Base-by-base conservation (phyloP, 2,329 filamentous ascomycete species). In the Helotiales sp. region DNA sequence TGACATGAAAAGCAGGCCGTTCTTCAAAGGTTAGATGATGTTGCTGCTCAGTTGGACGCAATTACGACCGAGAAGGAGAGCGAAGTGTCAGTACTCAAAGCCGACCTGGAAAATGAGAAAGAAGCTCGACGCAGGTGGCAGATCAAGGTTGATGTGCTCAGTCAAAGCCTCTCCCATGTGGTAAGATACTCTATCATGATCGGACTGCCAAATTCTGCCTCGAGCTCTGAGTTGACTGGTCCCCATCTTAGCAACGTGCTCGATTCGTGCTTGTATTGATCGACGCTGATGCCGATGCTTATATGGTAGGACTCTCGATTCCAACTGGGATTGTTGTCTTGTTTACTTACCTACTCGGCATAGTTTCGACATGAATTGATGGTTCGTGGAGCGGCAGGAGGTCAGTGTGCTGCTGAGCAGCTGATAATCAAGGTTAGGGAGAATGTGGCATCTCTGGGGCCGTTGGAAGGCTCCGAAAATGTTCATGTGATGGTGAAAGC, bases 401-500 rank as follows among this genome's bases (percentile, higher is more conserved):
- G 60, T 7, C 31, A 55, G 29, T 40, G 30, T 27, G 60, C 60
- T 6, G 60, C 60, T 4, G 38, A 53, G 24, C 27, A 46, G 13
- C 53, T 62, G 19, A 50, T 52, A 44, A 48, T 15, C 12, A 62
- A 57, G 34, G 54, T 58, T 9, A 36, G 57, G 48, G 51, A 59
- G 46, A 31, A 62, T 34, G 30, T 59, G 15, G 5, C 27, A 13
- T 50, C 57, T 40, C 33, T 55, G 2, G 53, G 44, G 15, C 25
- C 31, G 4, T 2, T 59, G 22, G n/a, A 49, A 15, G 52, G 59
- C 25, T 15, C 54, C 10, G 46, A 57, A 17, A 47, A 25, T 15
- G 22, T 62, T 1, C 57, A 48, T 52, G 75, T 86, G 54, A 70
- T 83, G 24, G 76, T 77, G 65, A 82, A 81, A 63, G 72, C 84